Evolutionary conservation across 768 basidiomycete species (phyloP), one percentile per base, ranked within the genome.

Genomic region (Termitomyces eurrhizus): DNA sequence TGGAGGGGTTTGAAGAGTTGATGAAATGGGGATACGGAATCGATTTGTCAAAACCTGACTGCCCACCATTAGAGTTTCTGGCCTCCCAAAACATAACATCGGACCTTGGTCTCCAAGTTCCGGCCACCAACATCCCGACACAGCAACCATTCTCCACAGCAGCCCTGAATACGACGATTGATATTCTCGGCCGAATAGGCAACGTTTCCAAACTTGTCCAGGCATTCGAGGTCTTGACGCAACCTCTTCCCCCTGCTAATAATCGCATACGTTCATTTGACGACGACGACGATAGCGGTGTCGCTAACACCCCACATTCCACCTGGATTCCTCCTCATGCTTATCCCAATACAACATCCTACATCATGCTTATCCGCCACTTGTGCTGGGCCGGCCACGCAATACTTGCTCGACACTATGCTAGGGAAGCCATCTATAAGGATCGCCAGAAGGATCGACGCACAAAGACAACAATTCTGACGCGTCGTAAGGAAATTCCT

Each of bases 191-290:
- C 14, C 79, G 80, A 9, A 66, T 79, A 18, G 80, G 83, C 13
- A 73, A 86, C 56, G 71, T 89, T 42, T 84, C 88, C 4, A 85
- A 83, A 65, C 80, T 93, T 68, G 80, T 93, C 6, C 83, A 85
- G 66, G 80, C 87, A 1, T 93, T 92, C 67, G 92, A 93, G 65
- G 85, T 89, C 33, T 83, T 92, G 60, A 90, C 91, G 0, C 80
- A 85, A 52, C 89, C 89, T 16, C 77, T 92, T 33, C 85, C 88
- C 12, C 72, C 75, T 60, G 77, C 80, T 46, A 76, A 72, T 52
- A 74, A 79, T 68, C 75, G 78, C 64, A 74, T 78, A 57, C 77
- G 81, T 62, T 79, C 83, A 13, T 88, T 86, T 69, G 87, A 89
- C 49, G 87, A 88, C 24, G 87, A 92, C 53, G 83, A 88, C 41